phyloP scores from a whole-genome alignment of 176 grass and related monocot species.

The Rhynchospora tenuis region DNA sequence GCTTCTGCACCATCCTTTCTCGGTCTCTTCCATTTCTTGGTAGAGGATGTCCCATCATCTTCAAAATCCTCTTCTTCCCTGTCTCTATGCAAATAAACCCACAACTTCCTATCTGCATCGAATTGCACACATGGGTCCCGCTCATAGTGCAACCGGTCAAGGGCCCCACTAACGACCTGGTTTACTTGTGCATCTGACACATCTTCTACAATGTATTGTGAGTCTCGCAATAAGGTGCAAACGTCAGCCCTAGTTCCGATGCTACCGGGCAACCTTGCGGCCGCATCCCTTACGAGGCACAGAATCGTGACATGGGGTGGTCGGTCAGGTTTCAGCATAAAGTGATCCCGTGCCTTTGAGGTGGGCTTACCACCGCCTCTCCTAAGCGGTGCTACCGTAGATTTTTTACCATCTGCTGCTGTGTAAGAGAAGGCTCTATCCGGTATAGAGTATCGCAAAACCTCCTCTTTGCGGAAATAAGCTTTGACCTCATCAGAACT shows the following conservation, averaged over 20 bases:
- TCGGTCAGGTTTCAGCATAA: constrained; percentile 89
- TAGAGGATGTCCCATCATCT: constrained; percentile 95
- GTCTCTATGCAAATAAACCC: constrained; percentile 94
- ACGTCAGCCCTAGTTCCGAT: constrained; percentile 99
- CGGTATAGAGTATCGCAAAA: constrained; percentile 92
- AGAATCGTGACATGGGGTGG: constrained; percentile 97
- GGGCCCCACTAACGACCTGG: constrained; percentile 95
- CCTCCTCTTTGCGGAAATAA: constrained; percentile 88
- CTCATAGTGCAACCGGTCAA: constrained; percentile 95
- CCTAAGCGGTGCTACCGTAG: constrained; percentile 90
- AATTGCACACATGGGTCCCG: constrained; percentile 93
- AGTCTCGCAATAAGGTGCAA: constrained; percentile 90
- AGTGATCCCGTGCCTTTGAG: constrained; percentile 94
- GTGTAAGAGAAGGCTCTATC: constrained; percentile 98
- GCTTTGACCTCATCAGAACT: constrained; percentile 76
- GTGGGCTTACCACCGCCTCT: constrained; percentile 95
- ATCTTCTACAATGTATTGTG: constrained; percentile 83
- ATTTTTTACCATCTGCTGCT: constrained; percentile 92
- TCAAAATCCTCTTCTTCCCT: constrained; percentile 99
- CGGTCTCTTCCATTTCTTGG: constrained; percentile 97
- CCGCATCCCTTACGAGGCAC: constrained; percentile 94
- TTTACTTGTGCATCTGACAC: constrained; percentile 77
- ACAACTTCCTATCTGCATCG: constrained; percentile 96
- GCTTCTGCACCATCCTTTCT: constrained; percentile 71
- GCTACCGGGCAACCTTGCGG: constrained; percentile 77